Conservation (phyloP, 495 filamentous ascomycete species). For the Staphylotrichum tortipilum region DNA sequence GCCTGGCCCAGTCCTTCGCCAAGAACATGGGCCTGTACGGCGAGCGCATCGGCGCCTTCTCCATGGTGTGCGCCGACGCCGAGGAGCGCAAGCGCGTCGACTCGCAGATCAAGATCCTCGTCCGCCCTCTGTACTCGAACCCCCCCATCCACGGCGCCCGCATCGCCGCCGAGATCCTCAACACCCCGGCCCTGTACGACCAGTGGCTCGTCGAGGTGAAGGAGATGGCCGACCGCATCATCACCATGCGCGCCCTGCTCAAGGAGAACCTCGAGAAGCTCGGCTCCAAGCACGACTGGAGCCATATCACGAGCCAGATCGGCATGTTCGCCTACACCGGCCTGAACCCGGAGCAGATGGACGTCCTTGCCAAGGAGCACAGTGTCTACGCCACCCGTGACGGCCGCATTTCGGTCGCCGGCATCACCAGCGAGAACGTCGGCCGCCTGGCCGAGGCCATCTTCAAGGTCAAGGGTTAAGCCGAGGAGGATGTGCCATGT, state of each 20-base stretch:
- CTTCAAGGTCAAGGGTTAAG: slow-evolving; percentile 73
- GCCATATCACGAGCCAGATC: slow-evolving; percentile 96
- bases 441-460: slow-evolving; percentile 89
- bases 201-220: slow-evolving; percentile 97
- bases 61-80: slow-evolving; percentile 69
- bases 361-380: slow-evolving; percentile 86
- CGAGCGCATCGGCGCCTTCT: slow-evolving; percentile 97
- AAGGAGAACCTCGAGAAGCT: slow-evolving; percentile 90
- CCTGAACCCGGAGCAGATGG: slow-evolving; percentile 87
- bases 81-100: slow-evolving; percentile 96
- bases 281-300: slow-evolving; percentile 94
- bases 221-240: slow-evolving; percentile 98
- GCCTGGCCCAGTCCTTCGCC: slow-evolving; percentile 89
- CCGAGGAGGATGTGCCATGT: neutral
- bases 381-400: slow-evolving; percentile 97
- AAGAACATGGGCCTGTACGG: slow-evolving; percentile 99
- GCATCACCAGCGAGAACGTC: slow-evolving; percentile 89
- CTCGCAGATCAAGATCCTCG: slow-evolving; percentile 95
- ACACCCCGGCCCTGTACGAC: slow-evolving; percentile 73
- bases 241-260: slow-evolving; percentile 88
- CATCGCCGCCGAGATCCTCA: slow-evolving; percentile 86
- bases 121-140: slow-evolving; percentile 96
- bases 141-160: slow-evolving; percentile 93
- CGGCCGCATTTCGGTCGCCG: slow-evolving; percentile 93
- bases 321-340: slow-evolving; percentile 99